Evolutionary conservation across 1,139 yeast genomes (phyloP).

Genomic region (Taphrina sp.): DNA sequence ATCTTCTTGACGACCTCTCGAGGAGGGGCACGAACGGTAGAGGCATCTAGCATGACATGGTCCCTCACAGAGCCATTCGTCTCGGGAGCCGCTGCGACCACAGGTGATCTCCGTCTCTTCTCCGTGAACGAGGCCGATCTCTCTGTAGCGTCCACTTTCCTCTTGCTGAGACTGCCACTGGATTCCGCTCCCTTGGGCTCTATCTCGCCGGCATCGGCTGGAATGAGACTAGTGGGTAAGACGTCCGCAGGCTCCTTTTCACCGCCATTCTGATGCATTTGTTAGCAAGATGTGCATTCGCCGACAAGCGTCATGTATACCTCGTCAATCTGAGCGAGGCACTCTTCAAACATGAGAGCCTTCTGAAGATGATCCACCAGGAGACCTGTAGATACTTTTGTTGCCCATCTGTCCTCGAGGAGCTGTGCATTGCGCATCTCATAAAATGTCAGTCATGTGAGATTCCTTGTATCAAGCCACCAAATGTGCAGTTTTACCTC

Average conservation of each 20-base stretch:
- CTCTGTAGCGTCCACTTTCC: not conserved
- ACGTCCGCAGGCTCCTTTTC: slow-evolving; percentile 16
- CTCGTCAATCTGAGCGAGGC: slow-evolving; percentile 28
- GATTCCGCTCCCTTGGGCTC: not conserved
- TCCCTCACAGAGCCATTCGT: slow-evolving; percentile 1
- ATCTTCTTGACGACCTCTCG: not conserved
- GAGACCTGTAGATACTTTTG: slow-evolving; percentile 30
- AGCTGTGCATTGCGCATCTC: slow-evolving; percentile 58
- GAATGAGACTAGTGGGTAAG: slow-evolving; percentile 14
- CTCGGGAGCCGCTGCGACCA: not conserved
- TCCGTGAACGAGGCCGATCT: not conserved
- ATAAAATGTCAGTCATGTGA: slow-evolving; percentile 75
- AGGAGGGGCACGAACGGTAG: too few species aligned
- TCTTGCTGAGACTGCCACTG: too few species aligned
- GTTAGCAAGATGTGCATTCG: too few species aligned
- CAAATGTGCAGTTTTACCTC: slow-evolving; percentile 63
- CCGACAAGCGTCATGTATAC: too few species aligned
- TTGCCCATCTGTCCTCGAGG: slow-evolving; percentile 35
- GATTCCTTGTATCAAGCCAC: slow-evolving; percentile 80
- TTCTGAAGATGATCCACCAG: slow-evolving; percentile 16
- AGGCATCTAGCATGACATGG: slow-evolving; percentile 13
- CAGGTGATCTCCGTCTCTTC: slow-evolving; percentile 8
- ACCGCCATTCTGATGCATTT: slow-evolving; percentile 14
- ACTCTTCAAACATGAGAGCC: slow-evolving; percentile 30
- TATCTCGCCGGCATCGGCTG: slow-evolving; percentile 1